Evolutionary conservation across 192 early-diverging fungal genomes (phyloP).

Genomic region (Entrophospora sp.): DNA sequence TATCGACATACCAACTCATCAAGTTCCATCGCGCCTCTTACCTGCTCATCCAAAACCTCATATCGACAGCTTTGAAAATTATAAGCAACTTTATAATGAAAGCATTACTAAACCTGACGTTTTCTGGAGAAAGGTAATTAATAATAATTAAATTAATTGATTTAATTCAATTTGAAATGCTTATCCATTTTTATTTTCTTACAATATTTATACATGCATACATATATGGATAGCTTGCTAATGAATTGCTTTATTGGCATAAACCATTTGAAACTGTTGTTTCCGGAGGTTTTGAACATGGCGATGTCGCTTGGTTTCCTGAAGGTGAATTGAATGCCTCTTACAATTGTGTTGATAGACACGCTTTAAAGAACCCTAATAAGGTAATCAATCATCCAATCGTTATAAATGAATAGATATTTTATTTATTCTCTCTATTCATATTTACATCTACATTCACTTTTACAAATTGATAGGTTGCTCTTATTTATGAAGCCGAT

Average conservation of each 20-base stretch:
- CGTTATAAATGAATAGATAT: background rate
- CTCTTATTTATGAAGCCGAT: slow-evolving; percentile 85
- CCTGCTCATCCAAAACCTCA: slow-evolving; percentile 56
- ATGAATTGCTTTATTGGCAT: slow-evolving; percentile 72
- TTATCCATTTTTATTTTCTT: background rate
- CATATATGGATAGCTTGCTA: slow-evolving; percentile 46
- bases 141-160: background rate
- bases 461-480: slow-evolving; percentile 36
- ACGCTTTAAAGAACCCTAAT: slow-evolving; percentile 68
- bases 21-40: slow-evolving; percentile 58
- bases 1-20: slow-evolving; percentile 23
- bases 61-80: slow-evolving; percentile 66
- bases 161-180: background rate
- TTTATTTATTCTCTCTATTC: background rate
- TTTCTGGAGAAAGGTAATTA: slow-evolving; percentile 74
- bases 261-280: slow-evolving; percentile 66
- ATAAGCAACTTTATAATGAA: slow-evolving; percentile 71
- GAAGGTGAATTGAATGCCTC: slow-evolving; percentile 88
- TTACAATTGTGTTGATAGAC: slow-evolving; percentile 94
- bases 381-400: slow-evolving; percentile 51
- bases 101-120: slow-evolving; percentile 68
- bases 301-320: slow-evolving; percentile 90
- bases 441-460: background rate
- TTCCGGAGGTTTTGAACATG: slow-evolving; percentile 67
- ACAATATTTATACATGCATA: background rate